These are phyloP conservation scores for Curvularia verruculosa DNA, from an alignment of 2,329 filamentous ascomycete genomes.

Conservation along the genomic window DNA sequence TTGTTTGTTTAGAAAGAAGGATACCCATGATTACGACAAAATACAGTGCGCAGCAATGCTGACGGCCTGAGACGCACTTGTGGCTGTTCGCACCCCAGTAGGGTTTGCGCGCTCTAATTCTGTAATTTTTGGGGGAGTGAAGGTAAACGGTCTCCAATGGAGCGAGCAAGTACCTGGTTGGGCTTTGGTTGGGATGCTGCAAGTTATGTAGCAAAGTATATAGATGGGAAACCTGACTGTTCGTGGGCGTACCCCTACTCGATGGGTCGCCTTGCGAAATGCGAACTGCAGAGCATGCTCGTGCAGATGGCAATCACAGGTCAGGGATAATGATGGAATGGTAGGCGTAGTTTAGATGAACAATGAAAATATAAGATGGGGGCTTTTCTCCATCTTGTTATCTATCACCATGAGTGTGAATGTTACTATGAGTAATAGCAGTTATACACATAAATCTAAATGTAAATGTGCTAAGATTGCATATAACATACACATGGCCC, in stretches of 20 bases:
- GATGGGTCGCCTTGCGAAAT: not conserved
- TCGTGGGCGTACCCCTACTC: not conserved
- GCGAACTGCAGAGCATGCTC: not conserved
- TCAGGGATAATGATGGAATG: not conserved
- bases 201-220: not conserved
- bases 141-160: not conserved
- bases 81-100: not conserved
- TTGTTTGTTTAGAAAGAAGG: slow-evolving; percentile 8
- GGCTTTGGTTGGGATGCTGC: not conserved
- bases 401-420: not conserved
- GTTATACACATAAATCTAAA: too few relatives aligned
- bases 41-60: not conserved
- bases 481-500: not conserved
- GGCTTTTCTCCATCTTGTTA: not conserved
- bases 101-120: not conserved
- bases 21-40: slow-evolving; percentile 26
- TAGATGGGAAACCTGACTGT: not conserved
- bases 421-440: too few relatives aligned
- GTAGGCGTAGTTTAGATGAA: not conserved
- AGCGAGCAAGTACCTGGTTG: not conserved
- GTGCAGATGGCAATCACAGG: not conserved
- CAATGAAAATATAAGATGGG: not conserved
- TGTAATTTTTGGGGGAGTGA: not conserved
- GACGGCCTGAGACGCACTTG: slow-evolving; percentile 1
- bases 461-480: too few relatives aligned